A percentile compares a stretch with the other conserved stretches of the same genome.
Evolutionary conservation across 805 yeast species (phyloP).

Genomic region (Wickerhamomyces kurtzmanii): DNA sequence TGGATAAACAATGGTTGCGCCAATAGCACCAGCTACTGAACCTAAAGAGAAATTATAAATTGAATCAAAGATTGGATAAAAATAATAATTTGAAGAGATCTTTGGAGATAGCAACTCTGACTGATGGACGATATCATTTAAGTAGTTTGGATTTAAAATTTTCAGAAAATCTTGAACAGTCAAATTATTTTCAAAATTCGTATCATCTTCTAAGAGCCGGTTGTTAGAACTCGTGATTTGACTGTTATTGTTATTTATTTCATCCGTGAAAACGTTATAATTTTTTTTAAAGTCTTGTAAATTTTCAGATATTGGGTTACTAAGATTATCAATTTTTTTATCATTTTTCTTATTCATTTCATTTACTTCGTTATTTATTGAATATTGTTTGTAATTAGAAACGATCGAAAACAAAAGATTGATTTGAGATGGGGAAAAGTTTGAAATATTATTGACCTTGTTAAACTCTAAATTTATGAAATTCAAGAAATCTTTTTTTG

Average conservation of each 20-base stretch:
- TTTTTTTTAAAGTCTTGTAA: not conserved
- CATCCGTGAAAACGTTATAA: conserved; percentile 1
- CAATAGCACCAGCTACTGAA: conserved; percentile 93
- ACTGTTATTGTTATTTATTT: conserved; percentile 2
- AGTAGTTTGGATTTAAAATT: conserved; percentile 28
- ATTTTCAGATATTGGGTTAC: not conserved
- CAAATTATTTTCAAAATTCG: conserved; percentile 9
- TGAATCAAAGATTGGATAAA: conserved; percentile 71
- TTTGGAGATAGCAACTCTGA: conserved; percentile 17
- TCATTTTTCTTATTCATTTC: conserved; percentile 5
- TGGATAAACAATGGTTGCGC: conserved; percentile 97
- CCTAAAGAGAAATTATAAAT: conserved; percentile 84
- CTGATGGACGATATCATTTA: conserved; percentile 22
- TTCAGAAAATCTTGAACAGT: conserved; percentile 29
- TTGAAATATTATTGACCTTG: conserved; percentile 28
- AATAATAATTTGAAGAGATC: conserved; percentile 24
- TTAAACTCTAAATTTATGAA: conserved; percentile 26
- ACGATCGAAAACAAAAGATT: conserved; percentile 25
- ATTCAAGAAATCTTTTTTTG: conserved; percentile 22
- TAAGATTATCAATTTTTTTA: not conserved
- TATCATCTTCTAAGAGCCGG: too few relatives aligned
- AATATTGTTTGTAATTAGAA: conserved; percentile 21
- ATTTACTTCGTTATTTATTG: conserved; percentile 8
- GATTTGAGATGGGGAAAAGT: conserved; percentile 31
- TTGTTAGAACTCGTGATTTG: too few relatives aligned